These are phyloP conservation scores for Ananas comosus DNA, from an alignment of 176 grass and related monocot species.

Conservation along the genomic window DNA sequence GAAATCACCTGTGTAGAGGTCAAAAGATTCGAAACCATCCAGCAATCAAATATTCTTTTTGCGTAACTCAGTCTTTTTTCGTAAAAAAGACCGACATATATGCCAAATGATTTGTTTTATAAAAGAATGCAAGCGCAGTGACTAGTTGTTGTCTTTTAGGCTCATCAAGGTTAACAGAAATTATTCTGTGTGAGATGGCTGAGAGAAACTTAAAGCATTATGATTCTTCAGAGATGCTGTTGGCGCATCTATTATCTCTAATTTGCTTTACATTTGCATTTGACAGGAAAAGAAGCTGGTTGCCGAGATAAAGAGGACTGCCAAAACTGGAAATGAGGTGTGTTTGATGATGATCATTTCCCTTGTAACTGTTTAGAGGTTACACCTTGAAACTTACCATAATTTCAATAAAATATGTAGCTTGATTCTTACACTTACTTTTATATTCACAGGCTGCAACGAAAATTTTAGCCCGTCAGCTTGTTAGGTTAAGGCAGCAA, in stretches of 20 bases:
- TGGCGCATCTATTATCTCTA: background rate
- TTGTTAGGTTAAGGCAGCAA: constrained; percentile 90
- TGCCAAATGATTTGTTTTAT: too few relatives aligned
- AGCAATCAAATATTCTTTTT: too few relatives aligned
- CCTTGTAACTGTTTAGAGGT: background rate
- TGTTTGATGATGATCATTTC: constrained; percentile 25
- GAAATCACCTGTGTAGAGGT: too few relatives aligned
- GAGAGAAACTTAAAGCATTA: background rate
- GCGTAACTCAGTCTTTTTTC: too few relatives aligned
- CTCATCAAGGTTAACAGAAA: background rate
- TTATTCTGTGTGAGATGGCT: background rate
- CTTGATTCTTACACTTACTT: constrained; percentile 8
- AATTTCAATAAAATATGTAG: background rate
- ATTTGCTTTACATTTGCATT: background rate
- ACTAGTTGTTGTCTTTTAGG: too few relatives aligned
- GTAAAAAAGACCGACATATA: too few relatives aligned
- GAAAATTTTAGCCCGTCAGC: constrained; percentile 74
- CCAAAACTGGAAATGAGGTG: constrained; percentile 97
- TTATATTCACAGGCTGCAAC: constrained; percentile 61
- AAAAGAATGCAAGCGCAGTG: too few relatives aligned
- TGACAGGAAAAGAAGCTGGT: constrained; percentile 87
- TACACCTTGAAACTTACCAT: background rate
- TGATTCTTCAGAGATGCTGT: background rate
- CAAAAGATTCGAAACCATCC: too few relatives aligned
- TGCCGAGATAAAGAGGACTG: constrained; percentile 94